Evolutionary conservation across 768 basidiomycete species (phyloP), one percentile per base, ranked within the genome.

Genomic region (Heimioporus sp.): DNA sequence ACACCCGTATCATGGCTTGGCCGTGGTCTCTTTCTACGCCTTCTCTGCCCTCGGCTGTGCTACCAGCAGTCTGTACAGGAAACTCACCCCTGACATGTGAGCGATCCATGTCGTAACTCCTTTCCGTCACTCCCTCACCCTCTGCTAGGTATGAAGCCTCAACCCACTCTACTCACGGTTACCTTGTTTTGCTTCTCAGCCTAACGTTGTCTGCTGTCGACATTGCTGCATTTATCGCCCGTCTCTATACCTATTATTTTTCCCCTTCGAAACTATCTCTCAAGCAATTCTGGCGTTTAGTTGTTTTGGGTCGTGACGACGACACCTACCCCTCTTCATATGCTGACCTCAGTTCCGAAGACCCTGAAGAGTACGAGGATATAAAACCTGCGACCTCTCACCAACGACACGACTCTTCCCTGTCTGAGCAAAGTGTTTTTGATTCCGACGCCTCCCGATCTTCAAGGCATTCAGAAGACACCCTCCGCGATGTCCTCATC

Each of bases 61-160:
- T 13, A 70, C 85, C 19, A 86, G 86, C 59, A 76, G 77, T 2
- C 65, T 90, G 20, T 97, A 98, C 69, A 76, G 76, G 40, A 90
- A 90, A 56, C 67, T 86, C 46, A 92, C 91, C 0, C 90, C 91
- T 3, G 78, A 95, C 68, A 84, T 93, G 87, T 94, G 69, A 63
- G 86, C 40, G 8, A 49, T 56, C 11, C 13, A 5, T 72, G 60
- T 53, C 60, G 46, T 49, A 46, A 59, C 53, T 13, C 17, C 37
- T 36, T 35, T 2, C 35, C 35, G 2, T 9, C 13, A 4, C 36
- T 38, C 16, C 38, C 50, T 51, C 44, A 48, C 64, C 45, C 65
- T 55, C 46, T 52, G 45, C 34, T 63, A 90, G 88, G 87, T 90
- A 90, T 61, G 71, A 85, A 72, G 82, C 79, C 55, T 70, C 77